Percentiles rank a stretch among this genome's conserved stretches.
These are phyloP conservation scores for Orbilia quercus DNA, from an alignment of 2,329 filamentous ascomycete genomes.

Conservation along the genomic window DNA sequence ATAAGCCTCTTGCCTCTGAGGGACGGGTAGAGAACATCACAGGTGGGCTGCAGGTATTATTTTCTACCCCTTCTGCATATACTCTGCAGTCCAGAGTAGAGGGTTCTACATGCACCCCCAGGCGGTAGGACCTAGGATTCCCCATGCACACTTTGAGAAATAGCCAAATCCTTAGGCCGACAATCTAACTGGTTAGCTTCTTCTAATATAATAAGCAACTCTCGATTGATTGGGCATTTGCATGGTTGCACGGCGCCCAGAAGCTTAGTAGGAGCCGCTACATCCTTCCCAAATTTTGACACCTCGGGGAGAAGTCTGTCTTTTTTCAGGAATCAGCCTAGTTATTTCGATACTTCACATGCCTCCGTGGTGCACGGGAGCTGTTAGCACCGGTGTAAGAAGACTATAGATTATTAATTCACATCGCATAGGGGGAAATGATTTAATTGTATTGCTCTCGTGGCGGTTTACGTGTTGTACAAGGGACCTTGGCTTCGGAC, in stretches of 20 bases:
- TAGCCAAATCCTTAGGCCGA: conserved; percentile 38
- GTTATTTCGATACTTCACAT: conserved; percentile 45
- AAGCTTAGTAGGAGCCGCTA: conserved; percentile 35
- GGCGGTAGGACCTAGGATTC: conserved; percentile 17
- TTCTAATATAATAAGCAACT: conserved; percentile 15
- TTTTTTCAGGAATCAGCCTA: conserved; percentile 43
- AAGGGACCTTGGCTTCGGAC: conserved; percentile 31
- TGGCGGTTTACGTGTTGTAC: conserved; percentile 41
- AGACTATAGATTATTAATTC: conserved; percentile 28
- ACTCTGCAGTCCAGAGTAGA: conserved; percentile 20
- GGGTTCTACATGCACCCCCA: conserved; percentile 9
- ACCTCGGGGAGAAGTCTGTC: background rate
- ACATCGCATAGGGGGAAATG: conserved; percentile 16
- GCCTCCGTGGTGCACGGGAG: conserved; percentile 2
- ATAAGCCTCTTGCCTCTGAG: conserved; percentile 15
- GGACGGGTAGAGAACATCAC: conserved; percentile 17
- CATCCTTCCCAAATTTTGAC: conserved; percentile 2
- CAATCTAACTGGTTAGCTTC: conserved; percentile 11
- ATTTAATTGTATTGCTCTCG: conserved; percentile 4
- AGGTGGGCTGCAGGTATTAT: conserved; percentile 19
- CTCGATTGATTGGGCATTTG: background rate
- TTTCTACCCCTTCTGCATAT: conserved; percentile 24
- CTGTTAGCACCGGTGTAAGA: background rate
- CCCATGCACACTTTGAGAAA: conserved; percentile 35
- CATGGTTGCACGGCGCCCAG: conserved; percentile 31